These are phyloP conservation scores for Phytophthora agathidicida DNA, from an alignment of 352 stramenopile genomes.

Conservation along the genomic window DNA sequence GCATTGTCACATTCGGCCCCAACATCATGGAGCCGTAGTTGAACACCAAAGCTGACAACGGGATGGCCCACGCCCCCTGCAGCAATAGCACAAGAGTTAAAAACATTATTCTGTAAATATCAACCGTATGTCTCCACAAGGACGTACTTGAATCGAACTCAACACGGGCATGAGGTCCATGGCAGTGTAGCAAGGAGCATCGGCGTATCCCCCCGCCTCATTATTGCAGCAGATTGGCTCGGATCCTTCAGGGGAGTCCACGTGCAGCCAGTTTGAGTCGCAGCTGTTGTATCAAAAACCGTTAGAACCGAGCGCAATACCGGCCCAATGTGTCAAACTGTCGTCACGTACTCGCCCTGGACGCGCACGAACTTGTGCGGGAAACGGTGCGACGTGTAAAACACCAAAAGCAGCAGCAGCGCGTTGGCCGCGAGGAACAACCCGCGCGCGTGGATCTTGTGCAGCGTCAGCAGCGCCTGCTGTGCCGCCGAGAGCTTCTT, in stretches of 20 bases:
- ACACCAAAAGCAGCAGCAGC: conserved; percentile 60
- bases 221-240: conserved; percentile 69
- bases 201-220: conserved; percentile 20
- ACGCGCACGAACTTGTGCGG: conserved; percentile 78
- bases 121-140: background rate
- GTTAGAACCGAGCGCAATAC: conserved; percentile 6
- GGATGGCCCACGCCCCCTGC: conserved; percentile 71
- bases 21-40: conserved; percentile 80
- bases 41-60: conserved; percentile 59
- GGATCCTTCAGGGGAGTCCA: conserved; percentile 32
- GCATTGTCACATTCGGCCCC: conserved; percentile 49
- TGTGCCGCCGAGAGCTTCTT: conserved; percentile 45
- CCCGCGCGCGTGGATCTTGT: conserved; percentile 51
- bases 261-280: conserved; percentile 68
- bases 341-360: conserved; percentile 60
- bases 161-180: conserved; percentile 67
- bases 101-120: background rate
- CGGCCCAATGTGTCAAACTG: background rate
- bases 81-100: conserved; percentile 4
- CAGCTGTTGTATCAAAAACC: conserved; percentile 46
- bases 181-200: conserved; percentile 63
- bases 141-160: conserved; percentile 42
- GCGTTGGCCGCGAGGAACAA: conserved; percentile 55
- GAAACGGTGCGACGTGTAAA: conserved; percentile 59
- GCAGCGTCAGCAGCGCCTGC: conserved; percentile 47